Conservation (phyloP, 331 rosid species). For the Telfairia occidentalis region DNA sequence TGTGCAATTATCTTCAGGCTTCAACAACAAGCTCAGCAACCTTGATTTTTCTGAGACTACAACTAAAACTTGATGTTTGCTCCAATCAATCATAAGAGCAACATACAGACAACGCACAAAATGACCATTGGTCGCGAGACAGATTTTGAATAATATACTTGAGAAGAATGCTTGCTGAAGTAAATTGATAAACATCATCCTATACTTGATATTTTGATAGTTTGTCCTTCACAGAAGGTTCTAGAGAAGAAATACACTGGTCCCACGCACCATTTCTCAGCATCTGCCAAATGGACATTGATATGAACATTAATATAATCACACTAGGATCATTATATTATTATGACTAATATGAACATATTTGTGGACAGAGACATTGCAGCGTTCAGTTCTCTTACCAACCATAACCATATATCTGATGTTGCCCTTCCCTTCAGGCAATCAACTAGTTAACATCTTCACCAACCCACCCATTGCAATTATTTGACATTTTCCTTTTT, state of each 20-base stretch:
- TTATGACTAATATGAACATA: background rate
- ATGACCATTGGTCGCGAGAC: slow-evolving; percentile 27
- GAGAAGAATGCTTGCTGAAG: slow-evolving; percentile 14
- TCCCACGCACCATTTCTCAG: slow-evolving; percentile 95
- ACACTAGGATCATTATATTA: background rate
- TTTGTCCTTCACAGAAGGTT: slow-evolving; percentile 72
- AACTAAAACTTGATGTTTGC: slow-evolving; percentile 26
- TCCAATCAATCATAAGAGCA: background rate
- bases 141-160: slow-evolving; percentile 16
- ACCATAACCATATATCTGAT: background rate
- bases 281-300: slow-evolving; percentile 43
- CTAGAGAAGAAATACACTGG: slow-evolving; percentile 91
- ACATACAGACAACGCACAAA: slow-evolving; percentile 36
- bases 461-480: background rate
- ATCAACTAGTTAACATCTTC: background rate
- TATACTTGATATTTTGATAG: slow-evolving; percentile 83
- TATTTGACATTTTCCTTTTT: background rate
- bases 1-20: slow-evolving; percentile 37
- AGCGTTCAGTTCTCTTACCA: background rate
- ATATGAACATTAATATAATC: background rate
- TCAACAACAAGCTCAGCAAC: slow-evolving; percentile 22
- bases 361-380: background rate
- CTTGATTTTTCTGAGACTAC: slow-evolving; percentile 22
- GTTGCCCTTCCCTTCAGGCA: background rate
- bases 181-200: slow-evolving; percentile 8